These are phyloP conservation scores for Leccinum solheimii DNA, from an alignment of 1,284 basidiomycete genomes.

Conservation along the genomic window DNA sequence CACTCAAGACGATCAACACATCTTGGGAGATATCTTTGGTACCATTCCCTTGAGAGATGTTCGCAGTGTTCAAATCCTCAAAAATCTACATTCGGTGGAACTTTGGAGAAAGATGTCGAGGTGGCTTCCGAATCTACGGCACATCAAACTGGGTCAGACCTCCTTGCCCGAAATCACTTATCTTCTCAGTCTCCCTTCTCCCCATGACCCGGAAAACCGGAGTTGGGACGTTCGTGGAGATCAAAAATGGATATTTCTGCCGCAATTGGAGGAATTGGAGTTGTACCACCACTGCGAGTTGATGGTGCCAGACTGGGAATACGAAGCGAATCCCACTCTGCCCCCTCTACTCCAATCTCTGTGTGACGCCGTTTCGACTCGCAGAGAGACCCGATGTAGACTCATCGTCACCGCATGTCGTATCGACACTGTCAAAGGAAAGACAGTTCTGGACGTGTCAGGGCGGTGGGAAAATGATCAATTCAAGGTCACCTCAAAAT, in stretches of 20 bases:
- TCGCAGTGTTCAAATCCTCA: not conserved
- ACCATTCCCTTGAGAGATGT: not conserved
- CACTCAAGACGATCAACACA: not conserved
- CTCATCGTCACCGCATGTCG: not conserved
- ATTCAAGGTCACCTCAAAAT: not conserved
- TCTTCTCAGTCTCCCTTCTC: not conserved
- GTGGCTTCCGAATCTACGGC: not conserved
- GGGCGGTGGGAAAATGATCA: not conserved
- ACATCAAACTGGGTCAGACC: not conserved
- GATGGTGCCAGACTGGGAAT: not conserved
- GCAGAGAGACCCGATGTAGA: not conserved
- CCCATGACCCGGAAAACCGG: too few relatives aligned
- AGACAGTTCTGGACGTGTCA: not conserved
- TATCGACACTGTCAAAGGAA: not conserved
- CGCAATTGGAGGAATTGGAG: not conserved
- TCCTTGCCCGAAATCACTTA: not conserved
- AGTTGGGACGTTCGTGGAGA: too few relatives aligned
- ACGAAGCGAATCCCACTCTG: not conserved
- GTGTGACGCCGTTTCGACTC: not conserved
- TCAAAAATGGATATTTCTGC: not conserved
- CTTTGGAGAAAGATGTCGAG: conserved; percentile 1
- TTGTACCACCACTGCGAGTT: not conserved
- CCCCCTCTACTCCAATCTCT: not conserved
- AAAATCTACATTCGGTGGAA: not conserved
- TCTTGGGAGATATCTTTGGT: not conserved